Evolutionary conservation across 2,329 filamentous ascomycete species (phyloP), one percentile per base, ranked within the genome.

Genomic region (Cryphonectria parasitica): DNA sequence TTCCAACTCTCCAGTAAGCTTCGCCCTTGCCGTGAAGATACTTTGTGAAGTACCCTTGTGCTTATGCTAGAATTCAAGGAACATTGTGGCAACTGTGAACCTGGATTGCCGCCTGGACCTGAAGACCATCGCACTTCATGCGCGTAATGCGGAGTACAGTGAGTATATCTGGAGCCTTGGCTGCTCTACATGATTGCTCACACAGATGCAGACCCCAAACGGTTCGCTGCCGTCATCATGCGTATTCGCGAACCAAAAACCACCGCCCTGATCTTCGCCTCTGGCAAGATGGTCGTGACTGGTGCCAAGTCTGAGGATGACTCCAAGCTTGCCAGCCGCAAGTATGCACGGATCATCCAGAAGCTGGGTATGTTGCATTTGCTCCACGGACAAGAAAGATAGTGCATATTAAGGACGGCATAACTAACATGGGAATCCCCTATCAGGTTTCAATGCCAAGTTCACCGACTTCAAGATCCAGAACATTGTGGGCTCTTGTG

Each of bases 391-490:
- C 1, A 2, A 1, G 2, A 15, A 15, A 13, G 17, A 49, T n/a
- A 22, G 15, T 22, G 36, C 22, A 7, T 17, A 1, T 15, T 36
- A 31, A 25, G 41, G 19, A 25, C 11, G 6, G 45, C 2, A 31
- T 45, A 3, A 31, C 67, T 71, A 58, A 71, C 63, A 25, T 25
- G 2, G 10, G 36, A 11, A 10, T 6, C 8, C 45, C 45, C 22
- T 2, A 15, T 8, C 13, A 71, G 70, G 96, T 74, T 99, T 99
- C 88, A 97, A 98, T 77, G 95, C 96, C 78, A 98, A 98, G 89
- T 98, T 99, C 83, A 98, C 95, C 75, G 96, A 99, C 82, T 99
- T 99, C 86, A 99, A 98, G 89, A 99, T 99, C 78, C 95, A 98
- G 86, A 99, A 99, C 83, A 98, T 99, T 75, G 96, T 99, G 75